A percentile compares a stretch with the other conserved stretches of the same genome.
phyloP scores from a whole-genome alignment of 2,329 filamentous ascomycete genomes.

The Hypoxylon sp. region DNA sequence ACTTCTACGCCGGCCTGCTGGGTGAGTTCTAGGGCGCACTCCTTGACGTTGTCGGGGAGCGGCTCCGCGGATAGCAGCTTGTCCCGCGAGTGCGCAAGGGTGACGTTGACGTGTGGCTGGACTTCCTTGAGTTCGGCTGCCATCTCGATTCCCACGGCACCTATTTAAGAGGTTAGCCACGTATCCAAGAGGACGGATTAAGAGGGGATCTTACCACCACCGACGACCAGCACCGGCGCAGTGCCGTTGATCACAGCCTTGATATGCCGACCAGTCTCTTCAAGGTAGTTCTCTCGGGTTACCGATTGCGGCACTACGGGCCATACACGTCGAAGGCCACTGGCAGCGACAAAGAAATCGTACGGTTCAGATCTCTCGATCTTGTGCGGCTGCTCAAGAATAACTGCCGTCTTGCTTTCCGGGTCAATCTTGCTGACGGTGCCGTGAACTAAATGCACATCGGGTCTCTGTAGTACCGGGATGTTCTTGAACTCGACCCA shows the following conservation, averaged over 20 bases:
- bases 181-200: not conserved
- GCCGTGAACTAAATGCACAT: constrained; percentile 74
- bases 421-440: constrained; percentile 71
- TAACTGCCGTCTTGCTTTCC: constrained; percentile 67
- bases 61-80: constrained; percentile 79
- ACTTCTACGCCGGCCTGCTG: constrained; percentile 73
- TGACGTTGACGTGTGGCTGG: constrained; percentile 74
- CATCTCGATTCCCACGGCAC: constrained; percentile 85
- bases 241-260: constrained; percentile 62
- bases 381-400: constrained; percentile 62
- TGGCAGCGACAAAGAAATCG: constrained; percentile 80
- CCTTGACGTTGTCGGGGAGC: constrained; percentile 76
- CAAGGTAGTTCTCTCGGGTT: constrained; percentile 70
- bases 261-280: constrained; percentile 72
- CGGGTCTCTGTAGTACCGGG: constrained; percentile 71
- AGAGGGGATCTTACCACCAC: constrained; percentile 64
- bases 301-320: constrained; percentile 78
- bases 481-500: constrained; percentile 79
- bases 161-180: constrained; percentile 48
- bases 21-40: constrained; percentile 68
- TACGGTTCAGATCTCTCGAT: constrained; percentile 63
- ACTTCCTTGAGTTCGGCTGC: constrained; percentile 79
- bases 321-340: constrained; percentile 76
- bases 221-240: constrained; percentile 76
- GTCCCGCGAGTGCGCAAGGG: constrained; percentile 77